phyloP scores from a whole-genome alignment of 768 basidiomycete genomes.

The Ramaria sp. region DNA sequence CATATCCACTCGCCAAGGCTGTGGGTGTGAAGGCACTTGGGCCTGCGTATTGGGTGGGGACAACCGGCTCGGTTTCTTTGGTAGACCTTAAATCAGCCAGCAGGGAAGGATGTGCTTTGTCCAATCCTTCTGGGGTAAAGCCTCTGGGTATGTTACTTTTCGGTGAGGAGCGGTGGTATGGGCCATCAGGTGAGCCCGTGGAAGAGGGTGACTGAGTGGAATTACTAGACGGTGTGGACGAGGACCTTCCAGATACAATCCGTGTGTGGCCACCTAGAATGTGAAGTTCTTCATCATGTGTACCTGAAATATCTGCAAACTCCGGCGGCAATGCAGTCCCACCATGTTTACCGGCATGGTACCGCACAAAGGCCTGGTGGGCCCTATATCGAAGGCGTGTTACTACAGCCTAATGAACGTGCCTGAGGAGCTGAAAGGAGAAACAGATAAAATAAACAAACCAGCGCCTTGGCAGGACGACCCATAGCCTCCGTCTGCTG shows the following conservation, averaged over 20 bases:
- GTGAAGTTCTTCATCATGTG: conserved; percentile 8
- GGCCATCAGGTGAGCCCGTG: not conserved
- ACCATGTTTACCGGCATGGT: conserved; percentile 2
- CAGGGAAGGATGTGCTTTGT: conserved; percentile 5
- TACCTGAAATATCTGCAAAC: not conserved
- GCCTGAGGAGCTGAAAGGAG: not conserved
- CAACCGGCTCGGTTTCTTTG: not conserved
- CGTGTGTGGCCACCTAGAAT: conserved; percentile 9
- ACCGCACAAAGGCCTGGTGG: conserved; percentile 3
- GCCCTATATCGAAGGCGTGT: conserved; percentile 6
- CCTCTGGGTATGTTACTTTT: not conserved
- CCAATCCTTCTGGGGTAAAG: conserved; percentile 5
- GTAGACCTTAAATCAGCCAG: conserved; percentile 4
- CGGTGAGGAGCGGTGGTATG: conserved; percentile 1
- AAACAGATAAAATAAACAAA: not conserved
- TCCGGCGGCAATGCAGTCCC: not conserved
- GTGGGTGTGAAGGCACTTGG: not conserved
- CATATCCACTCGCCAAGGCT: not conserved
- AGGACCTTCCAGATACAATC: not conserved
- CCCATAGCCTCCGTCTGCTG: not conserved
- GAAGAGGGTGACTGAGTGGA: conserved; percentile 2
- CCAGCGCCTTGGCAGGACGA: conserved; percentile 6
- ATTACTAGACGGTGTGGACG: not conserved
- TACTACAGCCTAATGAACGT: not conserved
- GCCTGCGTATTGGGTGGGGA: not conserved